Conservation (phyloP, 148 eudicot species). For the Silene uniflora region DNA sequence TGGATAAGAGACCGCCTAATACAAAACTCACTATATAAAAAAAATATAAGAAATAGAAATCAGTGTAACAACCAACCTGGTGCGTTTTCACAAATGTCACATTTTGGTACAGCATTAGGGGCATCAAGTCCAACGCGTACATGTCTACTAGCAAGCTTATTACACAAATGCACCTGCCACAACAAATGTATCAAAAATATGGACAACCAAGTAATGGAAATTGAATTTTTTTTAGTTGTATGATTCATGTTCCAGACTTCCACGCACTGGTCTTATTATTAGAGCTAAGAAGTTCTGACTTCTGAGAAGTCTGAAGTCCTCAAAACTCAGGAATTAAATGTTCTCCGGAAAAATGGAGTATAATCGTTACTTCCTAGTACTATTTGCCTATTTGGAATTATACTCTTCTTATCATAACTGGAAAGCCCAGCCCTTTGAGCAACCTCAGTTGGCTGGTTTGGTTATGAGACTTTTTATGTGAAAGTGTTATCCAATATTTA, state of each 20-base stretch:
- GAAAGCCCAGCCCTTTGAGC: no score
- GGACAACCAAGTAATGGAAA: background rate
- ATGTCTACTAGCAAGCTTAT: slow-evolving; percentile 94
- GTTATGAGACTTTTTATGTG: no score
- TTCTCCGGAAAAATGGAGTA: background rate
- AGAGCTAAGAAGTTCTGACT: background rate
- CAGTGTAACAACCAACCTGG: slow-evolving; percentile 51
- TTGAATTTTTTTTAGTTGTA: background rate
- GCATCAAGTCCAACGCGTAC: slow-evolving; percentile 87
- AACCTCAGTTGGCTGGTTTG: no score
- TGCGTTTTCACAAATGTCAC: slow-evolving; percentile 95
- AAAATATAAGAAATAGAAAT: no score
- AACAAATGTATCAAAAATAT: slow-evolving; percentile 4
- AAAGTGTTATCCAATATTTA: no score
- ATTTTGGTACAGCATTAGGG: slow-evolving; percentile 70
- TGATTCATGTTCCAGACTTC: background rate
- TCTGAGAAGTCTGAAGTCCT: background rate
- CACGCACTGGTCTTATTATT: background rate
- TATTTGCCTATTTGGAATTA: background rate
- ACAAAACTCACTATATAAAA: background rate
- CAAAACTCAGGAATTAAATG: background rate
- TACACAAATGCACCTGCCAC: slow-evolving; percentile 81
- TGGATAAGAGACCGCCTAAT: background rate
- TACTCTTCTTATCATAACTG: background rate
- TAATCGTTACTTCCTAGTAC: background rate